Conservation (phyloP, 352 stramenopile genomes). For the Globisporangium paddicum region DNA sequence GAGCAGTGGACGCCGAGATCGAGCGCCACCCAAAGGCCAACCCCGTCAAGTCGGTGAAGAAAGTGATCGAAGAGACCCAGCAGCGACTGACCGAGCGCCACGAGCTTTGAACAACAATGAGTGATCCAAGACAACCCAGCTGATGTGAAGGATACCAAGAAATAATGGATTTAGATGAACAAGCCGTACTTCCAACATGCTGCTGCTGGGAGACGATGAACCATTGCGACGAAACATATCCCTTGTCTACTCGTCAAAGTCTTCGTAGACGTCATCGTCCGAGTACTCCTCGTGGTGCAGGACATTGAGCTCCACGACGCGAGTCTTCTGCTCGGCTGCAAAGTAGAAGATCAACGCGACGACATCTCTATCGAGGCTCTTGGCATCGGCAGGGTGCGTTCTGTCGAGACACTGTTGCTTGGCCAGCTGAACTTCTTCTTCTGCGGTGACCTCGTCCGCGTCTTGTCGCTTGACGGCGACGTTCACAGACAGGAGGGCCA, state of each 20-base stretch:
- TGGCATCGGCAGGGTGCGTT: background rate
- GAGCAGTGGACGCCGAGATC: background rate
- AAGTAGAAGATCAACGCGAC: conserved; percentile 7
- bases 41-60: background rate
- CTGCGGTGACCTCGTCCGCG: background rate
- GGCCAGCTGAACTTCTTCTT: background rate
- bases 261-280: background rate
- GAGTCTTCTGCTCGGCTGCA: conserved; percentile 11
- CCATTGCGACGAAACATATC: too few relatives aligned
- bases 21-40: background rate
- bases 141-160: too few relatives aligned
- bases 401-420: background rate
- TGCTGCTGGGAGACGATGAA: too few relatives aligned
- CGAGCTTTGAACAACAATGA: background rate
- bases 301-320: conserved; percentile 11
- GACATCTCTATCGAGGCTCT: background rate
- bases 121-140: background rate
- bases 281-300: background rate
- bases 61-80: background rate
- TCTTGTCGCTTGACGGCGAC: background rate
- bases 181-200: too few relatives aligned
- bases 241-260: background rate
- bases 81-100: background rate
- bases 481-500: background rate
- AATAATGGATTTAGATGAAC: too few relatives aligned